Base-by-base conservation (phyloP, 2,329 filamentous ascomycete species). In the Calycina herbarum region DNA sequence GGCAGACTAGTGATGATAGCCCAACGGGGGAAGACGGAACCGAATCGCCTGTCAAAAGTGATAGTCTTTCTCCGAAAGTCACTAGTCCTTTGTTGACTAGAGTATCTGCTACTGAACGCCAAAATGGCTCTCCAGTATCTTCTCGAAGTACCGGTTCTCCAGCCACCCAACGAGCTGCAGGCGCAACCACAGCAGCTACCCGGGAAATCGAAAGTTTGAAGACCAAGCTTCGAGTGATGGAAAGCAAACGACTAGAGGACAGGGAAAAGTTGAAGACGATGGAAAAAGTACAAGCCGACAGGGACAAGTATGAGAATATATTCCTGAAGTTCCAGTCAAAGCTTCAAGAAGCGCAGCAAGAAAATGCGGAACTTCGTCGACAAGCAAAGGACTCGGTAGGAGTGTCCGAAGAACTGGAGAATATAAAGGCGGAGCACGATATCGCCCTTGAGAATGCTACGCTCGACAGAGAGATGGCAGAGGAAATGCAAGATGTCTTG, bases 401-500 rank as follows among this genome's bases (percentile, higher is more conserved):
- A 24, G 86, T 85, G 59, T 82, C 93, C 24, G 87, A 91, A 64
- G 82, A 87, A 27, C 81, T 95, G 2, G 91, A 94, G 71, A 83
- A 85, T 35, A 82, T 90, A 63, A 90, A 95, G 75, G 90, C 91
- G 7, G 93, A 97, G 70, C 89, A 96, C 76, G 95, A 98, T 35
- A 86, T 89, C 3, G 86, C 91, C 6, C 80, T 97, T 74, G 95
- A 99, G 78, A 86, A 95, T 78, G 93, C 93, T 6, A 90, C 92
- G 0, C 81, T 99, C 31, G 95, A 99, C 76, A 88, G 92, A 57
- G 94, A 99, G 77, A 96, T 98, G 91, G 95, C 95, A 0, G 94
- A 99, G 77, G 94, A 97, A 78, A 93, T 89, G 56, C 90, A 92
- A 0, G 95, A 98, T 71, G 87, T 90, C 20, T 82, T 90, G 61